These are phyloP conservation scores for Betula pendula DNA, from an alignment of 306 rosid genomes.

Conservation along the genomic window DNA sequence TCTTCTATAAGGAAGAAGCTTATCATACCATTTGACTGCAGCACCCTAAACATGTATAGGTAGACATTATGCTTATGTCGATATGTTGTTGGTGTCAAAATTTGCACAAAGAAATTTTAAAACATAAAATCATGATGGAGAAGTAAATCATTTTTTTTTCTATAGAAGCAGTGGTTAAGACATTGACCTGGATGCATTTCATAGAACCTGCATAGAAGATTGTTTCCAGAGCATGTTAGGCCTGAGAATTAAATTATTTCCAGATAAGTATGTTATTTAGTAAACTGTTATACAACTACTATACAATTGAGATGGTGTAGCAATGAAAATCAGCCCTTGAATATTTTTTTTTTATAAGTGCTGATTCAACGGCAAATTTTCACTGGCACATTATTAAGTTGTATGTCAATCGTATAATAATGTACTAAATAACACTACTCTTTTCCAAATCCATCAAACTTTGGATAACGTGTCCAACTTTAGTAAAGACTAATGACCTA, in stretches of 20 bases:
- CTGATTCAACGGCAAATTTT: no score
- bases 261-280: no score
- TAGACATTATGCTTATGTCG: neutral
- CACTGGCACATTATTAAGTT: no score
- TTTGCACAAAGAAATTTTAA: neutral
- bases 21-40: neutral
- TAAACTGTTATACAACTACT: no score
- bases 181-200: neutral
- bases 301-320: no score
- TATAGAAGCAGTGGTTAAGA: neutral
- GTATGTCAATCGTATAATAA: no score
- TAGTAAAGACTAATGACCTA: neutral
- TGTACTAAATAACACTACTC: no score
- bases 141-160: neutral
- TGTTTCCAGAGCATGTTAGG: neutral
- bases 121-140: neutral
- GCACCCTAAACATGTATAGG: neutral
- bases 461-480: no score
- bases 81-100: neutral
- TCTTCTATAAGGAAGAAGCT: neutral
- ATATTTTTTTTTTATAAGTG: no score
- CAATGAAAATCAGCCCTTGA: no score
- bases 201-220: neutral
- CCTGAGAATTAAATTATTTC: no score
- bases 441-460: no score